Evolutionary conservation across 768 basidiomycete species (phyloP).

Genomic region (Sporobolomyces phaffii): DNA sequence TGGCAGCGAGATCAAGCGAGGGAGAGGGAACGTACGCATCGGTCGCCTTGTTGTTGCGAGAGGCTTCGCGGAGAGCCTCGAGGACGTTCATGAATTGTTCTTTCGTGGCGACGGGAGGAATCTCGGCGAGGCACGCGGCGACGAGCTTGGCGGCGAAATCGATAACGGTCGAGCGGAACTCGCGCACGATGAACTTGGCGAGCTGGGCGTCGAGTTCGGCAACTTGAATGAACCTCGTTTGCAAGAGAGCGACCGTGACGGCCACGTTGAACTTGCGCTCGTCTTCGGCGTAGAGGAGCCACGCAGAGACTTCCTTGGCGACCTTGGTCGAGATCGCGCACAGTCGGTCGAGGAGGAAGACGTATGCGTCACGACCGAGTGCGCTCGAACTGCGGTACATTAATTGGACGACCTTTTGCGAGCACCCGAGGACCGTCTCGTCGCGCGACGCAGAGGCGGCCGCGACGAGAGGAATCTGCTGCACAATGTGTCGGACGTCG

Average conservation of each 20-base stretch:
- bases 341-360: constrained; percentile 76
- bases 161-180: constrained; percentile 68
- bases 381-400: constrained; percentile 81
- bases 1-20: constrained; percentile 20
- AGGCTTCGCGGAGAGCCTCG: constrained; percentile 70
- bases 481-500: constrained; percentile 75
- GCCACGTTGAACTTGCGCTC: constrained; percentile 97
- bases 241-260: constrained; percentile 80
- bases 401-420: constrained; percentile 92
- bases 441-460: constrained; percentile 70
- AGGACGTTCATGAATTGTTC: constrained; percentile 71
- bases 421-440: constrained; percentile 81
- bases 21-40: constrained; percentile 60
- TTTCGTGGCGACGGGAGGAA: constrained; percentile 69
- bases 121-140: constrained; percentile 73
- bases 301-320: constrained; percentile 90
- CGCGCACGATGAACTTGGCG: constrained; percentile 72
- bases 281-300: constrained; percentile 94
- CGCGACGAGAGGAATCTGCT: constrained; percentile 76
- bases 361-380: constrained; percentile 79
- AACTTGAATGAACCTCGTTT: constrained; percentile 70
- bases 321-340: constrained; percentile 87
- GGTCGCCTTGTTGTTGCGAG: constrained; percentile 68
- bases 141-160: constrained; percentile 77
- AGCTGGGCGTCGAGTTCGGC: constrained; percentile 80